Percentiles rank a stretch among this genome's conserved stretches.
phyloP scores from a whole-genome alignment of 2,329 filamentous ascomycete species.

The Colletotrichum echinochloae region DNA sequence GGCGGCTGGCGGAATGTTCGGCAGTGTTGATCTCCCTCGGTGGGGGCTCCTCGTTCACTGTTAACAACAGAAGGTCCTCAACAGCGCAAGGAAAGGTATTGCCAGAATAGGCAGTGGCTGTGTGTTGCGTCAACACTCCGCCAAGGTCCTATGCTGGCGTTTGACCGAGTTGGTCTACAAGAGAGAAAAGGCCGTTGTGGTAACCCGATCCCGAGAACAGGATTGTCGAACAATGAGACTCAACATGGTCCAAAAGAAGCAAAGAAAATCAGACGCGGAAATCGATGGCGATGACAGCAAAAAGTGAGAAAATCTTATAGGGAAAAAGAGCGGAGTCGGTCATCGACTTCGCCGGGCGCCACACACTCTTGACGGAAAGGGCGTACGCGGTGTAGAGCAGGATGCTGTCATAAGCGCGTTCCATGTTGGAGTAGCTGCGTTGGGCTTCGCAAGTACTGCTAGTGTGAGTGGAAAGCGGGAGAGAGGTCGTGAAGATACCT shows the following conservation, averaged over 20 bases:
- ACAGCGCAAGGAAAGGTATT: background rate
- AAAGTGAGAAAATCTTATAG: constrained; percentile 10
- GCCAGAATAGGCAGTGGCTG: background rate
- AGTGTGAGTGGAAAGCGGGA: background rate
- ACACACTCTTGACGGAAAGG: constrained; percentile 15
- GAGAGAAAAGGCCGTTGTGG: constrained; percentile 7
- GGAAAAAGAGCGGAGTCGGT: background rate
- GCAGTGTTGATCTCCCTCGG: constrained; percentile 1
- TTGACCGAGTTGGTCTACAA: constrained; percentile 28
- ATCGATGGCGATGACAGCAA: constrained; percentile 18
- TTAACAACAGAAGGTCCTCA: background rate
- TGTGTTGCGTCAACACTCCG: constrained; percentile 2
- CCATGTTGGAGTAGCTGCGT: constrained; percentile 5
- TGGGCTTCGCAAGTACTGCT: constrained; percentile 10
- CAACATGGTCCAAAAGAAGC: constrained; percentile 14
- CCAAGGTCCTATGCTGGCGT: constrained; percentile 15
- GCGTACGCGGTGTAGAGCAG: background rate
- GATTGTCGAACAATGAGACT: constrained; percentile 9
- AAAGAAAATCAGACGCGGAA: constrained; percentile 1
- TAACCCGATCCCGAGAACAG: constrained; percentile 5
- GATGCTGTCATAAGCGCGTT: constrained; percentile 27
- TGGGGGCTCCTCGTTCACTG: background rate
- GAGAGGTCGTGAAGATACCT: constrained; percentile 4
- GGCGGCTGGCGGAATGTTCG: constrained; percentile 7
- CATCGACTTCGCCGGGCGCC: constrained; percentile 15